Evolutionary conservation across 2,329 filamentous ascomycete genomes (phyloP).

Genomic region (Diaporthe caulivora): DNA sequence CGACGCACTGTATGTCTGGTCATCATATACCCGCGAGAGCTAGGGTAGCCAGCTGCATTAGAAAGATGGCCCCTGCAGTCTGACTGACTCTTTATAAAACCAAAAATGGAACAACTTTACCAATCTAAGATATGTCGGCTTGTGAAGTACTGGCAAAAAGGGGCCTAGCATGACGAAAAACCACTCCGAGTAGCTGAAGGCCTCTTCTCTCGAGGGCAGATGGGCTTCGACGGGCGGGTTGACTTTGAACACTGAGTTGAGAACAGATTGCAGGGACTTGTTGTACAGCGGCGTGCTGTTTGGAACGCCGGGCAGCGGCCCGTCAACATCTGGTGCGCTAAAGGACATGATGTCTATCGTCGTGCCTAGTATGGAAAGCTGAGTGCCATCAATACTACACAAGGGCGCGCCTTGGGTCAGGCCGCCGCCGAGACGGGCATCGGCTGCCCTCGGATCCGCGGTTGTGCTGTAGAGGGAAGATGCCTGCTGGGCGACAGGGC

Average conservation of each 20-base stretch:
- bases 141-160: conserved; percentile 83
- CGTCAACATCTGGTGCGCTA: conserved; percentile 74
- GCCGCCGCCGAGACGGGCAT: conserved; percentile 77
- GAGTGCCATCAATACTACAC: conserved; percentile 81
- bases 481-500: conserved; percentile 12
- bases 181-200: conserved; percentile 78
- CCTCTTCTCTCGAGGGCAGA: conserved; percentile 74
- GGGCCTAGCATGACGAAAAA: conserved; percentile 80
- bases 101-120: conserved; percentile 61
- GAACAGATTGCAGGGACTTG: conserved; percentile 78
- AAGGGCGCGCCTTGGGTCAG: conserved; percentile 73
- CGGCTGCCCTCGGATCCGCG: conserved; percentile 56
- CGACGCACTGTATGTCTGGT: conserved; percentile 71
- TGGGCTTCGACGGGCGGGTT: conserved; percentile 68
- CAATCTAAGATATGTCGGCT: conserved; percentile 77
- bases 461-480: conserved; percentile 37
- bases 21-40: conserved; percentile 77
- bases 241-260: conserved; percentile 73
- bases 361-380: conserved; percentile 82
- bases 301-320: conserved; percentile 61
- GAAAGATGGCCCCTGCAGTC: no score
- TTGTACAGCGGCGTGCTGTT: conserved; percentile 67
- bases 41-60: conserved; percentile 48
- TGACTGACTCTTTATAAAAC: no score
- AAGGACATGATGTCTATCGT: conserved; percentile 84